Percentiles rank a stretch among this genome's conserved stretches.
Conservation (phyloP, 148 eudicot species). For the Persicaria maculosa region DNA sequence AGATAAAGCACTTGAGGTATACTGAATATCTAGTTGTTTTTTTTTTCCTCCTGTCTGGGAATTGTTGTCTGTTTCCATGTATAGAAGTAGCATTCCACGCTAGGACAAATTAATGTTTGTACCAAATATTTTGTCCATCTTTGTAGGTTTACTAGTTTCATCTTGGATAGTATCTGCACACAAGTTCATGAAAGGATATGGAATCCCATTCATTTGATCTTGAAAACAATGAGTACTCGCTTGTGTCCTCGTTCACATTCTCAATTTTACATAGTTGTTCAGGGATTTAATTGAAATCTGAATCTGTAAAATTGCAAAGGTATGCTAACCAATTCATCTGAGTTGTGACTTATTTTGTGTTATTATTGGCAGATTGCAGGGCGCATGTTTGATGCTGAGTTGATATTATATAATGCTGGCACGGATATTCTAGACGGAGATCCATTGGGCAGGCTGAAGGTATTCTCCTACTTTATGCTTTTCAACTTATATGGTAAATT, state of each 20-base stretch:
- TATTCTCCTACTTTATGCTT: constrained; percentile 17
- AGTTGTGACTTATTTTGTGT: constrained; percentile 1
- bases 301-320: no score
- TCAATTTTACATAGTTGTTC: no score
- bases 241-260: background rate
- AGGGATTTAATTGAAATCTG: no score
- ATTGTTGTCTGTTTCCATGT: background rate
- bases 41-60: background rate
- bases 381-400: constrained; percentile 52
- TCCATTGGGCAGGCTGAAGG: constrained; percentile 82
- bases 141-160: background rate
- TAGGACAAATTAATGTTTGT: background rate
- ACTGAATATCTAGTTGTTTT: background rate
- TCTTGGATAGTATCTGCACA: background rate
- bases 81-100: background rate
- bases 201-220: background rate
- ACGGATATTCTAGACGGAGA: constrained; percentile 95
- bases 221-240: background rate
- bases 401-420: constrained; percentile 91
- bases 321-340: background rate
- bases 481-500: background rate
- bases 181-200: background rate
- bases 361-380: constrained; percentile 51
- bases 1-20: constrained; percentile 81
- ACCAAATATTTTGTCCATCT: background rate